phyloP scores from a whole-genome alignment of 2,329 filamentous ascomycete species.

The Penicillium sumatraense region DNA sequence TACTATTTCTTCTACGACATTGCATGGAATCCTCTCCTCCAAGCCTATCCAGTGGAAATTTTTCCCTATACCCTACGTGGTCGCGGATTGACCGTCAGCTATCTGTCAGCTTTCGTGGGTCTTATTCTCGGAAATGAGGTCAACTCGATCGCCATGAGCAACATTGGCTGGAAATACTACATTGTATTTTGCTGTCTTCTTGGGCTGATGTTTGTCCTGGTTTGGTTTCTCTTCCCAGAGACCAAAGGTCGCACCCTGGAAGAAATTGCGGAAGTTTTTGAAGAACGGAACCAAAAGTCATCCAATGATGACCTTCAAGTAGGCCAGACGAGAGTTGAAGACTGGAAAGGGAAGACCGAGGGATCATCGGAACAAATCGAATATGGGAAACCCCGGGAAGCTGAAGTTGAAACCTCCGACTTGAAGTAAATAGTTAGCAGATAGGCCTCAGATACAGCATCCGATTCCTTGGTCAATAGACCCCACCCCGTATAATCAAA shows the following conservation, averaged over 20 bases:
- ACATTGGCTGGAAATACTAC: conserved; percentile 1
- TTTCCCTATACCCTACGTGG: not conserved
- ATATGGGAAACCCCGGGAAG: no score
- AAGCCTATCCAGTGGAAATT: not conserved
- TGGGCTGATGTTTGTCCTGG: not conserved
- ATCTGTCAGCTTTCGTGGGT: not conserved
- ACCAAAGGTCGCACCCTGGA: not conserved
- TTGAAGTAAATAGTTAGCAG: no score
- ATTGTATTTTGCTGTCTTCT: not conserved
- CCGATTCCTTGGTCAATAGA: no score
- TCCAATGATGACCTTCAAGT: no score
- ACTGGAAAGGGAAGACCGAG: no score
- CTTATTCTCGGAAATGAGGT: not conserved
- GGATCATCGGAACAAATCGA: no score
- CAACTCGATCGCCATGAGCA: not conserved
- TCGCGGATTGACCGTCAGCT: not conserved
- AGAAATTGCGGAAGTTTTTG: not conserved
- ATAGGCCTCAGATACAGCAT: no score
- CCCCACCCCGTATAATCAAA: no score
- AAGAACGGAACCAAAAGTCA: no score
- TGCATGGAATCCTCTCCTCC: not conserved
- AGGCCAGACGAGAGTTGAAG: no score
- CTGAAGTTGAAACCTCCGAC: no score
- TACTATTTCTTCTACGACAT: not conserved
- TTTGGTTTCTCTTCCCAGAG: not conserved